A percentile compares a stretch with the other conserved stretches of the same genome.
Evolutionary conservation across 495 filamentous ascomycete genomes (phyloP).

Genomic region (Xeromyces bisporus): DNA sequence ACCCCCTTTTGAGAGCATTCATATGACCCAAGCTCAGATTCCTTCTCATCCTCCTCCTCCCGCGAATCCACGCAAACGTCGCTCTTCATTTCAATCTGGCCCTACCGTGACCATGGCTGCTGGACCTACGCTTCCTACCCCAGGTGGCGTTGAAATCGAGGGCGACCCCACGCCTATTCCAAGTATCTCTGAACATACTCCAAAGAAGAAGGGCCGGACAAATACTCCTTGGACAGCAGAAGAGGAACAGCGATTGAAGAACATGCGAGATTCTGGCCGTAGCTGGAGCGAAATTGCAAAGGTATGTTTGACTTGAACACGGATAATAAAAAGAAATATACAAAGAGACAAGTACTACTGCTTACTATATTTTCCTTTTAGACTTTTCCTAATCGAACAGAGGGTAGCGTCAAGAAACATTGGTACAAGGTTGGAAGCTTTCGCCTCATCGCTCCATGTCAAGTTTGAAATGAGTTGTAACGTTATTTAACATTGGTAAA

Average conservation of each 20-base stretch:
- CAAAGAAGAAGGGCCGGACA: slow-evolving; percentile 80
- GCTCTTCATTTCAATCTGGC: slow-evolving; percentile 19
- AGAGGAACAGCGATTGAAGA: slow-evolving; percentile 83
- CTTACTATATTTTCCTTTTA: slow-evolving; percentile 17
- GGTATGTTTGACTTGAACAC: slow-evolving; percentile 31
- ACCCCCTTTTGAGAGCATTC: slow-evolving; percentile 24
- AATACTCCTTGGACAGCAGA: slow-evolving; percentile 96
- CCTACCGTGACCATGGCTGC: slow-evolving; percentile 21
- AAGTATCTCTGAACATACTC: slow-evolving; percentile 30
- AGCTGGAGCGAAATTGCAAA: slow-evolving; percentile 98
- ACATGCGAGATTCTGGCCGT: slow-evolving; percentile 79
- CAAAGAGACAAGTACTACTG: not conserved
- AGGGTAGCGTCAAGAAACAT: slow-evolving; percentile 98
- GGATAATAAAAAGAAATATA: not conserved
- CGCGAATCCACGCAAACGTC: slow-evolving; percentile 30
- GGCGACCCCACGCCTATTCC: slow-evolving; percentile 15
- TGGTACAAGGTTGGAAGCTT: slow-evolving; percentile 89
- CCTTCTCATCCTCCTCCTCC: slow-evolving; percentile 8
- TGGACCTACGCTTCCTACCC: slow-evolving; percentile 10
- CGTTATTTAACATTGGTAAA: no score
- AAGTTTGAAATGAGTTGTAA: no score
- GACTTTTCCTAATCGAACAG: slow-evolving; percentile 84
- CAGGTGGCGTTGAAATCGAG: slow-evolving; percentile 13
- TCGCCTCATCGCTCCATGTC: not conserved
- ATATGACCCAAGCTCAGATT: slow-evolving; percentile 22